A percentile compares a stretch with the other conserved stretches of the same genome.
These are phyloP conservation scores for Vigna trinervia DNA, from an alignment of 306 rosid species.

Conservation along the genomic window DNA sequence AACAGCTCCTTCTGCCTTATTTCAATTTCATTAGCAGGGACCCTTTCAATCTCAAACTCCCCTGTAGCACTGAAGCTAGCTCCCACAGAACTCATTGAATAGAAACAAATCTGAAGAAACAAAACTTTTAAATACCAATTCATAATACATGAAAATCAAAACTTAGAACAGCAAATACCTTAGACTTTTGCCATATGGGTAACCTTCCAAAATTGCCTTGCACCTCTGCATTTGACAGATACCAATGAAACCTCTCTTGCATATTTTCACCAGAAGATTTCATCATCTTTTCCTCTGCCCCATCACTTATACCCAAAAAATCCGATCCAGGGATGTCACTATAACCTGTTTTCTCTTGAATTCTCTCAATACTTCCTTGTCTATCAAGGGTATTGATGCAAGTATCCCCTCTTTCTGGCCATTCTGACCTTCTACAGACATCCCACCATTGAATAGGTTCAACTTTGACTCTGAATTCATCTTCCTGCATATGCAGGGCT, in stretches of 20 bases:
- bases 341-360: slow-evolving; percentile 56
- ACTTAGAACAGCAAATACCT: slow-evolving; percentile 57
- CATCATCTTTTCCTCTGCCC: slow-evolving; percentile 44
- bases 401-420: slow-evolving; percentile 79
- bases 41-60: slow-evolving; percentile 81
- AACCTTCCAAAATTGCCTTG: slow-evolving; percentile 73
- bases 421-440: slow-evolving; percentile 85
- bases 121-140: slow-evolving; percentile 33
- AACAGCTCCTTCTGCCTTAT: slow-evolving; percentile 73
- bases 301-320: slow-evolving; percentile 47
- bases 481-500: slow-evolving; percentile 65
- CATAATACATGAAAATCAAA: slow-evolving; percentile 28
- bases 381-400: slow-evolving; percentile 53
- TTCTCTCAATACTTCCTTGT: slow-evolving; percentile 52
- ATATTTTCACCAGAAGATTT: slow-evolving; percentile 49
- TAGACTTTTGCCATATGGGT: slow-evolving; percentile 83
- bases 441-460: slow-evolving; percentile 98
- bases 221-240: slow-evolving; percentile 89
- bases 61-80: slow-evolving; percentile 50
- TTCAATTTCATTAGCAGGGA: slow-evolving; percentile 78
- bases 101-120: slow-evolving; percentile 66
- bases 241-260: slow-evolving; percentile 68
- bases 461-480: slow-evolving; percentile 84
- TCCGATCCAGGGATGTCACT: slow-evolving; percentile 51
- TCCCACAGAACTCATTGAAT: slow-evolving; percentile 56